Base-by-base conservation (phyloP, 495 filamentous ascomycete species). In the Penicillium argentinense region DNA sequence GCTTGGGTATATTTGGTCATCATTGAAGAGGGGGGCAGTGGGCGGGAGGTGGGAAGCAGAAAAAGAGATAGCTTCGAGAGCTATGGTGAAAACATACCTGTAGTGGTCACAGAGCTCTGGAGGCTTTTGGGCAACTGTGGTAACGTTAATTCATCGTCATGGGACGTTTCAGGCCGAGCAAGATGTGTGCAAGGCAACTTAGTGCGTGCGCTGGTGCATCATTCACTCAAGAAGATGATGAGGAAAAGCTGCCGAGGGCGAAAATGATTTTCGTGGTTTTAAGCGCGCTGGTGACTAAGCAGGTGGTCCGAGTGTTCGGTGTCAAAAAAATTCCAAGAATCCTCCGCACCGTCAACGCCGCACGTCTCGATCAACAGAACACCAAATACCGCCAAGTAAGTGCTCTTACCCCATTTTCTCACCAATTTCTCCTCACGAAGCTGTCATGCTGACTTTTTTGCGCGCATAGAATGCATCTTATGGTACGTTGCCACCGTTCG, bases 401-500 rank as follows among this genome's bases (percentile, higher is more conserved):
- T 64, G 6, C 24, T 23, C 11, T n/a, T 42, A 8, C 38, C 6
- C 18, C 7, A 13, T 23, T 0, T 23, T 19, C 4, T 22, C 13
- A 18, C 2, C 23, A 8, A 30, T 26, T 8, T 21, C 6, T 22
- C 1, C n/a, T 27, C 1, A 23, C 14, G 26, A 14, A 26, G 3
- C n/a, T n/a, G n/a, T 21, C 32, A 5, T 53, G 34, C 62, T 67
- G 21, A 71, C 39, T 24, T 54, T 19, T 9, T 23, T 30, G 6
- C 26, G 21, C 23, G 16, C 23, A 13, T 42, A 76, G 65, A 39
- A 79, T 79, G 75, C 75, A 79, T 79, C 74, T 79, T 61, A 79
- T 79, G 67, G 67, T 70, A 70, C 32, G 62, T 66, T 30, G 12
- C 13, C 32, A 23, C 11, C 41, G 25, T 47, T 34, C 22, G 25